Evolutionary conservation across 768 basidiomycete species (phyloP), one percentile per base, ranked within the genome.

Genomic region (Paxillus ammoniavirescens): DNA sequence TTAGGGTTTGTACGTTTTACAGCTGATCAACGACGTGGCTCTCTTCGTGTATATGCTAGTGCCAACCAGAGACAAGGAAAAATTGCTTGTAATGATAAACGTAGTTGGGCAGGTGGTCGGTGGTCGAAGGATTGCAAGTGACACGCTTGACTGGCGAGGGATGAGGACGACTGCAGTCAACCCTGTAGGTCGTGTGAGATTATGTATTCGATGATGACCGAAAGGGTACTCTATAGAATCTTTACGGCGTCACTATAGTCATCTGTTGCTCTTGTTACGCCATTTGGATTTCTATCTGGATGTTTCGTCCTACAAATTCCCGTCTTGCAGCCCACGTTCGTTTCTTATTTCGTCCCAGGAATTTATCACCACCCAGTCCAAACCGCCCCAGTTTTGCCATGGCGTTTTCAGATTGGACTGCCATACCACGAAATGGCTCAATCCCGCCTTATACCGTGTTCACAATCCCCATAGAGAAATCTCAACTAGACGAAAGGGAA

Each of bases 401-500:
- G 66, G 30, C 53, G 12, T 1, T 58, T 18, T 47, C 55, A 50
- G 60, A 67, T 18, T 70, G 69, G 69, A 26, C 12, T 7, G n/a
- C 4, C 9, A 17, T 63, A 8, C 56, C 62, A n/a, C 54, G 40
- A 14, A 52, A 44, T 8, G 59, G 43, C 26, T 36, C 59, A 2
- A 59, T 67, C 23, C 82, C 82, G 3, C 69, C 76, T 0, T 84
- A 81, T 62, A 75, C 71, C 5, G 65, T 84, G 35, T 93, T 82
- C 75, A 74, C 70, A 14, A 80, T 76, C 50, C 70, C 79, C 8
- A 79, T 95, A 55, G 77, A 84, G 54, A 85, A 86, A 69, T 87
- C 91, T 0, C 77, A 78, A 48, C 82, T 87, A 61, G 93, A 96
- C 65, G 84, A 90, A 61, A 76, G 93, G 54, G 79, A 84, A 14